phyloP scores from a whole-genome alignment of 768 basidiomycete species.

The Lactifluus hygrophoroides region DNA sequence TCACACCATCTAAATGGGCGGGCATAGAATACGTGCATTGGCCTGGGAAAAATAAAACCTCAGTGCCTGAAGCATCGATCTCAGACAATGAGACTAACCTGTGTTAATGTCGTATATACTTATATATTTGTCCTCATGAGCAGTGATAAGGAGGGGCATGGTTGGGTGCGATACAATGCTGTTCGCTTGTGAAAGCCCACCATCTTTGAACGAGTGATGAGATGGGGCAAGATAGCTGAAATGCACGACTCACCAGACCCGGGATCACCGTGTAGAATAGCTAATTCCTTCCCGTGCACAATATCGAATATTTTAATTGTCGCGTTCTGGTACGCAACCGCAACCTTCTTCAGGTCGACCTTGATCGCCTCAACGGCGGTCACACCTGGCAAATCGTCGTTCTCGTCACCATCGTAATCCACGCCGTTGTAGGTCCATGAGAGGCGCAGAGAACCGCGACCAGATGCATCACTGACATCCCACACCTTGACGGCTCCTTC shows the following conservation, averaged over 20 bases:
- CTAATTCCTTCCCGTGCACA: conserved; percentile 74
- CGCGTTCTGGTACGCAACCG: conserved; percentile 85
- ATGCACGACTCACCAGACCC: conserved; percentile 8
- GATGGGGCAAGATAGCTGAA: background rate
- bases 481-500: conserved; percentile 92
- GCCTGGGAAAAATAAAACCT: conserved; percentile 33
- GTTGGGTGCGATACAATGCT: conserved; percentile 85
- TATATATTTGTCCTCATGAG: conserved; percentile 90
- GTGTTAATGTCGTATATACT: conserved; percentile 79
- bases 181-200: conserved; percentile 76
- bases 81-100: conserved; percentile 39
- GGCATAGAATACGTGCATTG: conserved; percentile 86
- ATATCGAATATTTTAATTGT: conserved; percentile 87
- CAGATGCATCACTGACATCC: conserved; percentile 68
- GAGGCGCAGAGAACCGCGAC: conserved; percentile 50
- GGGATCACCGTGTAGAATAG: conserved; percentile 35
- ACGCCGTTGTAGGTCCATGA: conserved; percentile 77
- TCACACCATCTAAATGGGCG: conserved; percentile 88
- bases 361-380: conserved; percentile 80
- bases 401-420: conserved; percentile 37
- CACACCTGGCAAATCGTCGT: conserved; percentile 49
- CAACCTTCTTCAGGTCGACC: conserved; percentile 75
- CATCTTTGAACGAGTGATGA: conserved; percentile 43
- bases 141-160: conserved; percentile 79
- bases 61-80: background rate